Base-by-base conservation (phyloP, 1,284 basidiomycete species). In the Schizopora paradoxa region DNA sequence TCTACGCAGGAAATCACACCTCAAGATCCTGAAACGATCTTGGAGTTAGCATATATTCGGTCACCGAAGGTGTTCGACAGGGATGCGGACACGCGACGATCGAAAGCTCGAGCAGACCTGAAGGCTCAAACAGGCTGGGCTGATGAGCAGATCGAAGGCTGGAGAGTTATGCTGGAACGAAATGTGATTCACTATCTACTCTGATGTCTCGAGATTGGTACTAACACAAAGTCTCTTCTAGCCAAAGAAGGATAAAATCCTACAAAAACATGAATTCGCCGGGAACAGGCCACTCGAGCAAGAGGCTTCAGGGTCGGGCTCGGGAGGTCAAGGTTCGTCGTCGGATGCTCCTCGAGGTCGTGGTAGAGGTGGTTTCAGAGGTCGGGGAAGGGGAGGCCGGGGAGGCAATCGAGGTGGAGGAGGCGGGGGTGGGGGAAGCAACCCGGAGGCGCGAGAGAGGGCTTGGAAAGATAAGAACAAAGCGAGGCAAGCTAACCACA, bases 121-220 rank as follows among this genome's bases (percentile, higher is more conserved):
- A 77, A 74, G 55, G 68, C 73, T 16, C 72, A 76, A 53, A 91
- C 86, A 29, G 79, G 82, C 3, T 82, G 81, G 78, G 64, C 57
- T 11, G 82, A 94, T 59, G 82, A 84, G 53, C 89, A 92, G 59
- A 79, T 93, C 23, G 90, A 94, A 62, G 91, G 90, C 0, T 94
- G 91, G 90, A 74, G 63, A 48, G 79, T 86, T 45, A 90, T 93
- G 85, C 65, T 94, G 42, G 91, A 94, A 49, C 68, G 82, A 56
- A 82, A 91, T 56, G 90, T 92, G 59, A 54, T 83, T 68, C 25
- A 16, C 16, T 40, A 41, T 43, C 14, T 41, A 37, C 16, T 19
- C 37, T 29, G n/a, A 43, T 18, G 42, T n/a, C 19, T 26, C 22
- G 16, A 32, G 8, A 14, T 22, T 31, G 14, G 10, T 26, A 18